Evolutionary conservation across 805 yeast species (phyloP).

Genomic region (Monosporozyma yasuniensis): DNA sequence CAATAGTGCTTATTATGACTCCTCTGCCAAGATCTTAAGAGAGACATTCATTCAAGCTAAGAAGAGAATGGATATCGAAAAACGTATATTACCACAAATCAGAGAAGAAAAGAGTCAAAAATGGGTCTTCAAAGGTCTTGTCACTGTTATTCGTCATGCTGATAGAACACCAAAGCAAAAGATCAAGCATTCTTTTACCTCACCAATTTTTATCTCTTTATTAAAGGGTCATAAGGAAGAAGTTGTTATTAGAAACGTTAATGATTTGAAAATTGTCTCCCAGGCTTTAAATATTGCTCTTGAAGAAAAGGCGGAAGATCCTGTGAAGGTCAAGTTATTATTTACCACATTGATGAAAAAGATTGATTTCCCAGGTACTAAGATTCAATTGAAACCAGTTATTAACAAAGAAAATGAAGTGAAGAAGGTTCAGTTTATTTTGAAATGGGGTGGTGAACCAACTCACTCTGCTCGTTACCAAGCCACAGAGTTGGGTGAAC

Average conservation of each 20-base stretch:
- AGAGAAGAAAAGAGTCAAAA: constrained; percentile 52
- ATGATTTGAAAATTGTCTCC: constrained; percentile 76
- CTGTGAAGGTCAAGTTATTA: constrained; percentile 63
- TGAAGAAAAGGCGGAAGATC: constrained; percentile 71
- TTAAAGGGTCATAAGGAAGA: constrained; percentile 93
- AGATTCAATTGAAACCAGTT: constrained; percentile 89
- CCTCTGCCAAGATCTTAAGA: constrained; percentile 68
- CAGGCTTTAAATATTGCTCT: constrained; percentile 78
- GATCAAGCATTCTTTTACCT: constrained; percentile 87
- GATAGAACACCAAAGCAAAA: constrained; percentile 98
- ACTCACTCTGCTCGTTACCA: constrained; percentile 95
- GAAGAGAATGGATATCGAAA: constrained; percentile 35
- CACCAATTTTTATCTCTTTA: constrained; percentile 75
- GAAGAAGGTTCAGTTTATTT: constrained; percentile 89
- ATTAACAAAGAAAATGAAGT: constrained; percentile 58
- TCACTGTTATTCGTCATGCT: constrained; percentile 89
- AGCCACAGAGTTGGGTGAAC: constrained; percentile 92
- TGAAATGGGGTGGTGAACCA: constrained; percentile 99
- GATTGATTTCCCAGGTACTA: constrained; percentile 88
- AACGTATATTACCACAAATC: constrained; percentile 29
- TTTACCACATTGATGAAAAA: constrained; percentile 82
- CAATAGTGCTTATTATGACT: constrained; percentile 75
- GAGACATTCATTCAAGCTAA: constrained; percentile 62
- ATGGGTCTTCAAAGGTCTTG: constrained; percentile 94
- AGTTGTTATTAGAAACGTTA: constrained; percentile 84